A percentile compares a stretch with the other conserved stretches of the same genome.
phyloP scores from a whole-genome alignment of 306 rosid genomes.

The Citrullus colocynthis region DNA sequence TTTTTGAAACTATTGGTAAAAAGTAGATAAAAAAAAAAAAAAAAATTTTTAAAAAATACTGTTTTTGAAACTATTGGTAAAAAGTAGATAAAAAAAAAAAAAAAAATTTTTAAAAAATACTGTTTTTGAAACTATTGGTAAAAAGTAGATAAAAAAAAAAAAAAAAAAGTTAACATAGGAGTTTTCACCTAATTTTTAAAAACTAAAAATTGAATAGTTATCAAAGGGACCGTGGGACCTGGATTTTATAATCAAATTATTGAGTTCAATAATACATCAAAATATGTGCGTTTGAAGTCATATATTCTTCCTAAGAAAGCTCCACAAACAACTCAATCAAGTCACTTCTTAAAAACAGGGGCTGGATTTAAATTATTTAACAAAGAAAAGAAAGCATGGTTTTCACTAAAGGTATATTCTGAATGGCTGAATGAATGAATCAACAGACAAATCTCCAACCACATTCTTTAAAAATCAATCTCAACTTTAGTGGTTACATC shows the following conservation, averaged over 20 bases:
- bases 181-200: too few relatives aligned
- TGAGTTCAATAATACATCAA: neutral
- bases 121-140: too few relatives aligned
- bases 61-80: too few relatives aligned
- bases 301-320: neutral
- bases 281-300: neutral
- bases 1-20: too few relatives aligned
- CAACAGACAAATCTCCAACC: neutral
- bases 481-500: neutral
- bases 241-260: neutral
- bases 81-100: too few relatives aligned
- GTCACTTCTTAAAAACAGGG: neutral
- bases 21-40: too few relatives aligned
- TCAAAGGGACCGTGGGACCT: neutral
- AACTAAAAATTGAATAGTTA: too few relatives aligned
- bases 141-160: too few relatives aligned
- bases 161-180: too few relatives aligned
- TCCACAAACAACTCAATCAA: neutral
- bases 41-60: too few relatives aligned
- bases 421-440: neutral
- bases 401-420: neutral
- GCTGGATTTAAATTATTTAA: neutral
- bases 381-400: neutral
- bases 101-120: too few relatives aligned
- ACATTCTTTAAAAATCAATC: neutral